Percentiles rank a stretch among this genome's conserved stretches.
These are phyloP conservation scores for Hericium erinaceus DNA, from an alignment of 768 basidiomycete species.

Conservation along the genomic window DNA sequence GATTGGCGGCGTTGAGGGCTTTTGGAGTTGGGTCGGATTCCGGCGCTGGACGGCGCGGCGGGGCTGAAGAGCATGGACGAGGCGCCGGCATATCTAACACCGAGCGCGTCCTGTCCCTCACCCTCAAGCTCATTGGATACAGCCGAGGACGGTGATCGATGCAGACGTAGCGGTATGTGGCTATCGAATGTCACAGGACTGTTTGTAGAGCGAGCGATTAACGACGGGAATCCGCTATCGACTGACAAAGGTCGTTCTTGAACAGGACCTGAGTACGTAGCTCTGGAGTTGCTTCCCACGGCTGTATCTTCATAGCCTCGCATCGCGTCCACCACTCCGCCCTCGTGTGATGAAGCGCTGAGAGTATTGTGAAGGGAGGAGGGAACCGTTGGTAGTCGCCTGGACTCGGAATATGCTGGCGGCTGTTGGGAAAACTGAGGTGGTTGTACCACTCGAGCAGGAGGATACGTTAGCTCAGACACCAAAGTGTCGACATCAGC, in stretches of 20 bases:
- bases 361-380: background rate
- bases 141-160: background rate
- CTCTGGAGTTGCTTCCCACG: background rate
- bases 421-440: slow-evolving; percentile 16
- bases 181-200: slow-evolving; percentile 4
- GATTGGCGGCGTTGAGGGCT: slow-evolving; percentile 26
- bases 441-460: background rate
- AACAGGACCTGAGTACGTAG: background rate
- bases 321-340: too few relatives aligned
- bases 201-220: background rate
- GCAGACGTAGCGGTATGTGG: slow-evolving; percentile 2
- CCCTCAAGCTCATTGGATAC: background rate
- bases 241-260: background rate
- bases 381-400: too few relatives aligned
- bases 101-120: background rate
- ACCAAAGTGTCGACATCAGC: slow-evolving; percentile 21
- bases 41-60: background rate
- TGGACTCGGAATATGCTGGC: slow-evolving; percentile 13
- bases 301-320: too few relatives aligned
- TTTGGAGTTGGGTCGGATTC: background rate
- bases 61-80: background rate
- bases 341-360: background rate
- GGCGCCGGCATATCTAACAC: background rate
- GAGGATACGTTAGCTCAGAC: slow-evolving; percentile 50
- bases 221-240: background rate